These are phyloP conservation scores for Taxillus chinensis DNA, from an alignment of 164 flowering plant genomes.

Conservation along the genomic window DNA sequence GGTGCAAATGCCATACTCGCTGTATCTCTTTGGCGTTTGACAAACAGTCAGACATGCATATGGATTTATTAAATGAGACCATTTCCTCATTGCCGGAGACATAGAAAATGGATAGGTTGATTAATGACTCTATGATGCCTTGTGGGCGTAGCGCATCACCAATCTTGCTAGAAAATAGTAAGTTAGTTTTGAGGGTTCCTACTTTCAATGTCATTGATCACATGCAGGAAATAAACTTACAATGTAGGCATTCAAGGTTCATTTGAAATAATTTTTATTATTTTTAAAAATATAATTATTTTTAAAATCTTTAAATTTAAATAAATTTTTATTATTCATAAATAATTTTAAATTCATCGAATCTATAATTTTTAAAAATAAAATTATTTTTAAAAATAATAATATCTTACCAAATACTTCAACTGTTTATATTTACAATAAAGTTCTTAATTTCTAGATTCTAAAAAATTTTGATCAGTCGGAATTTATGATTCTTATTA, in stretches of 20 bases:
- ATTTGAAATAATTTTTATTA: neutral
- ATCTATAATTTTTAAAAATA: no score
- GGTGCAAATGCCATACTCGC: slow-evolving; percentile 93
- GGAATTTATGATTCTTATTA: slow-evolving; percentile 88
- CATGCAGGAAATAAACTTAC: slow-evolving; percentile 95
- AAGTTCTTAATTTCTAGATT: slow-evolving; percentile 1
- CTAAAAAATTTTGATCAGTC: slow-evolving; percentile 19
- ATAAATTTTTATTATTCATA: no score
- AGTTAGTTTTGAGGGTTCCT: slow-evolving; percentile 81
- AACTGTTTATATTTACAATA: neutral
- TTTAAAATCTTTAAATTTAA: no score
- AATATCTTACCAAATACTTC: no score
- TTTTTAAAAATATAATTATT: no score
- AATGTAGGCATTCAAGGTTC: slow-evolving; percentile 62
- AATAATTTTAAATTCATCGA: no score
- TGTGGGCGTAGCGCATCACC: slow-evolving; percentile 68
- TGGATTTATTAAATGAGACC: no score
- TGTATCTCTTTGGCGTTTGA: slow-evolving; percentile 89
- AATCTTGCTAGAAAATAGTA: slow-evolving; percentile 82
- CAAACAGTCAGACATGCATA: no score
- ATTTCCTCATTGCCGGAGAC: no score
- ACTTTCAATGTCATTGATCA: slow-evolving; percentile 91
- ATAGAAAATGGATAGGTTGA: no score
- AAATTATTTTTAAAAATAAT: no score
- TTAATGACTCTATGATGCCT: neutral